These are phyloP conservation scores for Artemisia tridentata DNA, from an alignment of 129 eudicot species.

Conservation along the genomic window DNA sequence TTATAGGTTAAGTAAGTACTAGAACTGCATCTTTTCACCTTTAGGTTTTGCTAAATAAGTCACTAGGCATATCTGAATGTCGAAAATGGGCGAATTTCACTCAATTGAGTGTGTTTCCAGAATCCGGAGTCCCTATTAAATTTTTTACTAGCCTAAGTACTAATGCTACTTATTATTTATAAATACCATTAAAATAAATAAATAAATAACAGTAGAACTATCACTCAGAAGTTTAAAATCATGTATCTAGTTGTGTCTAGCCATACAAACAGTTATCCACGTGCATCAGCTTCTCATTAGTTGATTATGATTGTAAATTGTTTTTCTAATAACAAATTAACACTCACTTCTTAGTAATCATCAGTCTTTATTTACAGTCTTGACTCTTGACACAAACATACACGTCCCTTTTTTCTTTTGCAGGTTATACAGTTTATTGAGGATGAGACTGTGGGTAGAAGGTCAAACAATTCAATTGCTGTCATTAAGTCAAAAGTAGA, in stretches of 20 bases:
- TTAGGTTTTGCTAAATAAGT: background rate
- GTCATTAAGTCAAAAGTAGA: constrained; percentile 35
- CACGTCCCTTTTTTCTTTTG: constrained; percentile 16
- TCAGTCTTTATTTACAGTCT: background rate
- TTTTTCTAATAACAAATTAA: background rate
- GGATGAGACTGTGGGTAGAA: constrained; percentile 34
- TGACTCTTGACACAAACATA: constrained; percentile 8
- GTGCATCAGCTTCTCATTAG: background rate
- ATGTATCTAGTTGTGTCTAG: no score
- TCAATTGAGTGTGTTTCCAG: no score
- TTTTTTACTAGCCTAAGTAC: no score
- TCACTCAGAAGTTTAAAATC: no score
- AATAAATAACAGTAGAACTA: no score
- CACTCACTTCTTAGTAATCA: background rate
- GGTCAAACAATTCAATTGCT: constrained; percentile 36
- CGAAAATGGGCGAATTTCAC: no score
- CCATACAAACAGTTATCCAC: no score
- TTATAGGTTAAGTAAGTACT: background rate
- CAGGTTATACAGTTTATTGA: constrained; percentile 57
- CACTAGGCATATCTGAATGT: no score
- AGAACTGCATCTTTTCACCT: background rate
- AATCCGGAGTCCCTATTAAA: no score
- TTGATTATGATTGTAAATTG: background rate
- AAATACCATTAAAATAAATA: no score
- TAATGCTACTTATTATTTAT: no score